Evolutionary conservation across 2,329 filamentous ascomycete genomes (phyloP).

Genomic region (Xylaria sp.): DNA sequence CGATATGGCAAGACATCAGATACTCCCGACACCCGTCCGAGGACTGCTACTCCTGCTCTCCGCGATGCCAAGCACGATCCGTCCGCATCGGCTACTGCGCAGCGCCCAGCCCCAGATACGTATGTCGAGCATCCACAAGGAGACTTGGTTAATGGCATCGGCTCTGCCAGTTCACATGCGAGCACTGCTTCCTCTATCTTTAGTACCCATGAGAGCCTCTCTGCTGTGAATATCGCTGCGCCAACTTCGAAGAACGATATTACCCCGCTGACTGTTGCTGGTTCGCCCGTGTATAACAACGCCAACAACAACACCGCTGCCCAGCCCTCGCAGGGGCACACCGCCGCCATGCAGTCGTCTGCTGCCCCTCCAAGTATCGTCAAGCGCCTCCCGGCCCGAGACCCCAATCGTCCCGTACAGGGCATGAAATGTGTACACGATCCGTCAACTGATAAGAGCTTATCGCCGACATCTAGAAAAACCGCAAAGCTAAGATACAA

Average conservation of each 20-base stretch:
- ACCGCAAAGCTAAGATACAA: constrained; percentile 56
- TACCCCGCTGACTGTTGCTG: constrained; percentile 48
- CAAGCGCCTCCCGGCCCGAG: constrained; percentile 51
- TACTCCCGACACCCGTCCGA: constrained; percentile 27
- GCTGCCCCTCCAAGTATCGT: constrained; percentile 25
- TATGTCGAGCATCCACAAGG: constrained; percentile 50
- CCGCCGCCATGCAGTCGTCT: constrained; percentile 42
- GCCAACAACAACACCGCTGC: constrained; percentile 35
- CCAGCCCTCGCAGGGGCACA: constrained; percentile 48
- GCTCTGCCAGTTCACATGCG: constrained; percentile 65
- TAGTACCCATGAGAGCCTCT: constrained; percentile 45
- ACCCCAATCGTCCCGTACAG: constrained; percentile 48
- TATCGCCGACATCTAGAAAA: constrained; percentile 51
- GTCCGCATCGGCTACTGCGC: constrained; percentile 35
- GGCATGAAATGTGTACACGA: constrained; percentile 58
- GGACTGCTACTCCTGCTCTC: constrained; percentile 30
- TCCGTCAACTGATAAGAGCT: constrained; percentile 39
- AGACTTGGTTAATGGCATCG: constrained; percentile 65
- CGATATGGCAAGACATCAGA: constrained; percentile 39
- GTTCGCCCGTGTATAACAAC: constrained; percentile 44
- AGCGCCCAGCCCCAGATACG: constrained; percentile 45
- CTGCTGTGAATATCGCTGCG: constrained; percentile 39
- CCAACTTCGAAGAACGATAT: constrained; percentile 40
- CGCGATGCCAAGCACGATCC: constrained; percentile 35
- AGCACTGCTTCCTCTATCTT: constrained; percentile 69